phyloP scores from a whole-genome alignment of 169 alveolate genomes.

The Plasmodium reichenowi region DNA sequence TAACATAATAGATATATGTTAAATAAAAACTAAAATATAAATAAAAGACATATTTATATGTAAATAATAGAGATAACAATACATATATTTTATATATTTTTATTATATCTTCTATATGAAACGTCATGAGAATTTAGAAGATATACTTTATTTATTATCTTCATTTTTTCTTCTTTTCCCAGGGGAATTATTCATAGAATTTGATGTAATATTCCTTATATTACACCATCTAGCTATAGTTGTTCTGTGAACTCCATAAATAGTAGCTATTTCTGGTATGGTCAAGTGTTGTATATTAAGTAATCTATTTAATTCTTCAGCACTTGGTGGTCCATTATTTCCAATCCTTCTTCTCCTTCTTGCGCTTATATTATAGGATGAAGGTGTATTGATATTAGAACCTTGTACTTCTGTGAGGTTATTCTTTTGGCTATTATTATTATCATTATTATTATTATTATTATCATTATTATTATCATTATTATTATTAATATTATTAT shows the following conservation, averaged over 20 bases:
- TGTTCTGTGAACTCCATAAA: constrained; percentile 77
- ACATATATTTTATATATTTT: neutral
- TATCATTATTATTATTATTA: constrained; percentile 12
- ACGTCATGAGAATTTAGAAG: neutral
- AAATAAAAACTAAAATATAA: no score
- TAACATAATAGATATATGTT: no score
- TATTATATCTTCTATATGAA: neutral
- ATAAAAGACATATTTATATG: no score
- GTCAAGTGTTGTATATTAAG: constrained; percentile 51
- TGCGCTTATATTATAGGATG: constrained; percentile 13
- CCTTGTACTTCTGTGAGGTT: constrained; percentile 12
- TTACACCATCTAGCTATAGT: constrained; percentile 76
- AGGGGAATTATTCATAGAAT: constrained; percentile 13
- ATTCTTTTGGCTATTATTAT: constrained; percentile 15
- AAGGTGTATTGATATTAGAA: constrained; percentile 10
- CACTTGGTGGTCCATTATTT: constrained; percentile 72
- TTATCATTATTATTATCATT: constrained; percentile 5
- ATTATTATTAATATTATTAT: neutral
- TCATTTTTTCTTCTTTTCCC: constrained; percentile 30
- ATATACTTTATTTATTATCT: neutral
- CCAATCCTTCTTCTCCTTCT: constrained; percentile 25
- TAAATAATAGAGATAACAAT: neutral
- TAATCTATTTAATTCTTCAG: constrained; percentile 58
- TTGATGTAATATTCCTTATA: constrained; percentile 63
- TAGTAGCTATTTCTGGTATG: constrained; percentile 72